phyloP scores from a whole-genome alignment of 345 rosid genomes.

The Raphanus raphanistrum region DNA sequence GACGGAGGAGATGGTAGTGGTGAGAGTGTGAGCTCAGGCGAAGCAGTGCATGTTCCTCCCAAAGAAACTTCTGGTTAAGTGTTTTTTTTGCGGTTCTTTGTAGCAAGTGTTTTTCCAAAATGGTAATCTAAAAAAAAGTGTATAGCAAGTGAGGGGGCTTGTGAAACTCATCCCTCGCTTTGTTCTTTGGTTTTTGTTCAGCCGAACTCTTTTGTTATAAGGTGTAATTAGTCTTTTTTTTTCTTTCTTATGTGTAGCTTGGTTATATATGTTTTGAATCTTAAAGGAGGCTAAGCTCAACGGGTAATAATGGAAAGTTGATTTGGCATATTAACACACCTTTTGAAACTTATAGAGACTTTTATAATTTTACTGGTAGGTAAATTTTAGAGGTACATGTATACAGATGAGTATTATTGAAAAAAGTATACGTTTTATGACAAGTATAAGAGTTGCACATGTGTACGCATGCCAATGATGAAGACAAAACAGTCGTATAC shows the following conservation, averaged over 20 bases:
- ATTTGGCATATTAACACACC: not conserved
- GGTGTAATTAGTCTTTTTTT: constrained; percentile 28
- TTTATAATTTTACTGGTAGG: too few relatives aligned
- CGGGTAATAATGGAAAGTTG: constrained; percentile 17
- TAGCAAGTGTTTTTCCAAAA: not conserved
- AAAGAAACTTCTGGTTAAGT: constrained; percentile 37
- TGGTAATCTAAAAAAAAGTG: constrained; percentile 23
- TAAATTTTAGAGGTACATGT: not conserved
- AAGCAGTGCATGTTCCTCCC: constrained; percentile 27
- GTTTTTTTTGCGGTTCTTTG: not conserved
- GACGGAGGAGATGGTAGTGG: constrained; percentile 26
- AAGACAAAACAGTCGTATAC: constrained; percentile 10
- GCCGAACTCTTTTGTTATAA: not conserved
- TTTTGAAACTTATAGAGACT: not conserved
- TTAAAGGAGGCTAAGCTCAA: not conserved
- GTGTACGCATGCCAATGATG: not conserved
- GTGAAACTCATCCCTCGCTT: constrained; percentile 17
- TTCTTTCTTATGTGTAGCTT: not conserved
- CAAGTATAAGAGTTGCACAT: not conserved
- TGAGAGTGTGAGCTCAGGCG: constrained; percentile 35
- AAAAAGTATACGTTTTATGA: not conserved
- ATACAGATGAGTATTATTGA: not conserved
- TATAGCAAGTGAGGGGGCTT: constrained; percentile 15
- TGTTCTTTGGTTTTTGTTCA: not conserved
- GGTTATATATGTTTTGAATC: constrained; percentile 6